Evolutionary conservation across 148 eudicot species (phyloP), one percentile per base, ranked within the genome.

Genomic region (Chenopodium formosanum): DNA sequence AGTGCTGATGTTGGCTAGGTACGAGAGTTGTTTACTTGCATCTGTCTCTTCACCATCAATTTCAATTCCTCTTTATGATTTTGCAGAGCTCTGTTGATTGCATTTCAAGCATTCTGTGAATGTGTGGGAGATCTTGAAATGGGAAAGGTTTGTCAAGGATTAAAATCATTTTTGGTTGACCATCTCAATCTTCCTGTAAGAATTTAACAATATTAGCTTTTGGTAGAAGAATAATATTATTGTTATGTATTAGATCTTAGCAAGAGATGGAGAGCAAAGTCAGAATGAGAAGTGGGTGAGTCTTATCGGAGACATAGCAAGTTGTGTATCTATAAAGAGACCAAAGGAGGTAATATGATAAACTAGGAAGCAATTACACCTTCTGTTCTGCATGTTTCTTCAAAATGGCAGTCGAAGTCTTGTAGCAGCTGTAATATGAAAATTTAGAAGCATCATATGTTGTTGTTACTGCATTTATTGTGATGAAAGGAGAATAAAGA

Each of bases 61-160:
- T 44, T 76, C 22, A 56, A n/a, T 64, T 79, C 23, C 31, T 83
- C 20, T 44, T 60, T 75, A 44, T 72, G 25, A 72, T 63, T 80
- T 84, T 84, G 74, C 91, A 95, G 99, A 73, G 92, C 92, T 47
- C 90, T 93, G 77, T 87, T 91, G 60, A 88, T 89, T 83, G 99
- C 99, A 34, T 95, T 93, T 91, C 95, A 92, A 83, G 99, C 97
- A 46, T 95, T 95, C 80, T 95, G 99, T 87, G 99, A 95, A 87
- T 95, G 99, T 84, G 99, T 93, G 62, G 99, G 99, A 79, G 99
- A 95, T 87, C 91, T 95, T 56, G 99, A 95, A 84, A 94, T 95
- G 97, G 97, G 99, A 87, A 95, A 95, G 99, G 99, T 95, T 81
- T 67, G 37, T 23, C 31, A 12, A 65, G 27, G 71, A 82, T 27